Base-by-base conservation (phyloP, 805 yeast genomes). In the Naumovozyma baii region DNA sequence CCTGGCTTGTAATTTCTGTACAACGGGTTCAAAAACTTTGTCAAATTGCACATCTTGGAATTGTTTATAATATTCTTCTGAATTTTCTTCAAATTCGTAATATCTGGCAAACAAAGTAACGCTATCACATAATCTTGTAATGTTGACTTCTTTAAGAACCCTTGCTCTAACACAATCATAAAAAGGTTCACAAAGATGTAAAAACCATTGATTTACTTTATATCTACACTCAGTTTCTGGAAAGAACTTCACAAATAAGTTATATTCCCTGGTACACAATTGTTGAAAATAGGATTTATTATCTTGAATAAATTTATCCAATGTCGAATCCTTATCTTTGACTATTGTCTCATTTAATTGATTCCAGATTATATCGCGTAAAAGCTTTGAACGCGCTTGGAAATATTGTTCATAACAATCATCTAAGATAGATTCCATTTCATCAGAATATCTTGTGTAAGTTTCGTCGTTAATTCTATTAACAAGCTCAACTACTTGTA, bases 1-100 rank as follows among this genome's bases (percentile, higher is more conserved):
- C 43, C 96, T 67, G 2, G 84, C 71, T 60, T 90, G 97, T 0
- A 80, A 74, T 51, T 83, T 94, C 41, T 78, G 76, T 18, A 82
- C 58, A 9, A 86, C 73, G 0, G 94, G 88, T 40, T 74, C 74
- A 45, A 84, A 79, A 3, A 86, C 61, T 33, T 67, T 69, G 8
- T 78, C 83, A 44, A 72, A 70, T 42, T 74, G 69, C n/a, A 60
- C 49, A 33, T 55, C 50, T 16, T 43, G 53, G 34, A 61, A 61
- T 41, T 62, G 63, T 33, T 38, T 44, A 12, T 38, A 34, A 47
- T 57, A 52, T 33, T 52, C 61, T 39, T 47, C 49, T n/a, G 59
- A 54, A 36, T 49, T 50, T n/a, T 73, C 79, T 38, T 81, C 86
- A 44, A 69, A 70, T 43, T 80, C 84, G 49, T 74, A 76, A 49